A percentile compares a stretch with the other conserved stretches of the same genome.
These are phyloP conservation scores for Trebouxia sp. DNA, from an alignment of 139 green algal species.

Conservation along the genomic window DNA sequence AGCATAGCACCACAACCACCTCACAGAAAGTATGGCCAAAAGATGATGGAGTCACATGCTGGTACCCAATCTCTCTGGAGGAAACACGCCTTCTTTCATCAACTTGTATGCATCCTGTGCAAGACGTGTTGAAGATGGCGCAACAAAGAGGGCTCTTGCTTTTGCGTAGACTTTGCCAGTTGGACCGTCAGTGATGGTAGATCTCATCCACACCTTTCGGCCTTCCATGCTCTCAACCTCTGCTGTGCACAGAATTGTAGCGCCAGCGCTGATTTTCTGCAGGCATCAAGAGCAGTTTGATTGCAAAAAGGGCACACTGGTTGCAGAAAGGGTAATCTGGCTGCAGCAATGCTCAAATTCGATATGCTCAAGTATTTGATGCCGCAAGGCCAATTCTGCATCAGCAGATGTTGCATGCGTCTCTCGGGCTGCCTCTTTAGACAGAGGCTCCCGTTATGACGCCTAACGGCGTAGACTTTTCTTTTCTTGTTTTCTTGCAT, in stretches of 20 bases:
- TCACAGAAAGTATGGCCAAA: not conserved
- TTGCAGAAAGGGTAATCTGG: no score
- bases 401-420: no score
- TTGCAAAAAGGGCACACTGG: no score
- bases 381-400: no score
- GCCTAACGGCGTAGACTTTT: no score
- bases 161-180: constrained; percentile 68
- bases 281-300: not conserved
- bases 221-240: constrained; percentile 71
- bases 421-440: no score
- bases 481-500: no score
- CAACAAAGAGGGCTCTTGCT: constrained; percentile 78
- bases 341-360: no score
- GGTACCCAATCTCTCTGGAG: not conserved
- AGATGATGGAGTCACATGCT: constrained; percentile 16
- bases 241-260: constrained; percentile 62
- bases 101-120: constrained; percentile 50
- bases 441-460: no score
- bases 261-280: constrained; percentile 52
- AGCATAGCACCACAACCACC: not conserved
- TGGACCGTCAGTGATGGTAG: constrained; percentile 53
- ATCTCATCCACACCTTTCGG: constrained; percentile 80
- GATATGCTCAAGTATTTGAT: no score
- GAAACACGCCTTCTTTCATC: constrained; percentile 27
- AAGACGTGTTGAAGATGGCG: constrained; percentile 49